Evolutionary conservation across 805 yeast species (phyloP), one percentile per base, ranked within the genome.

Genomic region (Teunomyces stri): DNA sequence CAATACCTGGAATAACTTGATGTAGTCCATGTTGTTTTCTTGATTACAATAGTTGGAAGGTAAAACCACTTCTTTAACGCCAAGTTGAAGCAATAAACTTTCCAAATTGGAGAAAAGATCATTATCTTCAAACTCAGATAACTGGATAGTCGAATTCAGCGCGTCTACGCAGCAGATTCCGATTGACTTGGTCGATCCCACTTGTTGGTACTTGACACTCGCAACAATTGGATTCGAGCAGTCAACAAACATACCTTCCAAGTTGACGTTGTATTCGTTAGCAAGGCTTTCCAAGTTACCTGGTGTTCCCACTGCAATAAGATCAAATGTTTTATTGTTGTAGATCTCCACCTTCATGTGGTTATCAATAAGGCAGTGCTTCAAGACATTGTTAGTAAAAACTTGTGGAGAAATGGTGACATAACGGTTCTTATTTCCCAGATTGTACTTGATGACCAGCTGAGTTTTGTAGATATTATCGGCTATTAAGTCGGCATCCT

Each of bases 81-180:
- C 96, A 30, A 90, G 70, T 64, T 94, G 99, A 55, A 94, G 85
- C 49, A 91, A 65, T 43, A 90, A 74, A 41, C 95, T 84, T 63
- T 94, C 98, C 51, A 92, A 65, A 60, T 91, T 92, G 1, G 96
- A 84, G 56, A 80, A 90, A 7, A 89, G 74, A 20, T 42, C 37
- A 59, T 89, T 90, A 62, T 94, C 99, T 7, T 79, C 78, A 53
- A 92, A 86, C 61, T 91, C 96, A 13, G 85, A 68, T 43, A 90
- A 68, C 16, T 94, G 90, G 28, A 94, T 73, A 28, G 74, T 72
- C 50, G 80, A 78, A 41, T 78, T 74, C 56, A 82, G 82, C 33
- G 89, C 80, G 61, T 94, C 96, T 27, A 89, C 75, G 58, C 87
- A 87, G 44, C 94, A 78, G 20, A 89, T 80, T 0, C 97, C 98